These are phyloP conservation scores for Tetrapisispora nanseiensis DNA, from an alignment of 805 yeast species.

Conservation along the genomic window DNA sequence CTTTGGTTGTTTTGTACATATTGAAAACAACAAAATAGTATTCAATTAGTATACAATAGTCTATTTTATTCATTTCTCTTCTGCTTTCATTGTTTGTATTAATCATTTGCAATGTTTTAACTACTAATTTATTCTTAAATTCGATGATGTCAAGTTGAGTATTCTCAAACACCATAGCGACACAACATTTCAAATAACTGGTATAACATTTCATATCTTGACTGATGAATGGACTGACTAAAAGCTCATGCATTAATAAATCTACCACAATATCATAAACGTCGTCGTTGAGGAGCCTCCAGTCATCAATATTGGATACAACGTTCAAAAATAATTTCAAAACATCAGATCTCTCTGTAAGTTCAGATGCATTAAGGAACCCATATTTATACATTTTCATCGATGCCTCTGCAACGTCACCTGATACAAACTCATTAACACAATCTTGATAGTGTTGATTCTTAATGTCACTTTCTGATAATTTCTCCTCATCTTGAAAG, in stretches of 20 bases:
- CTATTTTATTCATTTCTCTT: not conserved
- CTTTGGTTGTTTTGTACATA: not conserved
- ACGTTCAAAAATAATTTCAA: not conserved
- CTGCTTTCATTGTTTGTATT: not conserved
- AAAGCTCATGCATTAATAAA: not conserved
- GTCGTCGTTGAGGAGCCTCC: not conserved
- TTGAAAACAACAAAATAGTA: not conserved
- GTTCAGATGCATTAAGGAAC: conserved; percentile 4
- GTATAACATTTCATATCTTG: not conserved
- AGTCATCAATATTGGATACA: not conserved
- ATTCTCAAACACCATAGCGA: not conserved
- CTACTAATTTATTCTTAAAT: not conserved
- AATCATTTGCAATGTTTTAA: not conserved
- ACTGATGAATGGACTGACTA: not conserved
- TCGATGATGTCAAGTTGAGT: not conserved
- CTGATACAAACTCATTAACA: conserved; percentile 13
- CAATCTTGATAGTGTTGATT: conserved; percentile 12
- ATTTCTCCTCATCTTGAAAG: conserved; percentile 5
- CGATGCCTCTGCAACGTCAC: conserved; percentile 15
- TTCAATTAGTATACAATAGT: conserved; percentile 1
- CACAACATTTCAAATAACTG: not conserved
- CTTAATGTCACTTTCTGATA: not conserved
- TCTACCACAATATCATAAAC: not conserved
- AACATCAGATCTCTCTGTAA: not conserved
- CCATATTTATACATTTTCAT: conserved; percentile 14